Evolutionary conservation across 1,284 basidiomycete species (phyloP).

Genomic region (Fistulina hepatica): DNA sequence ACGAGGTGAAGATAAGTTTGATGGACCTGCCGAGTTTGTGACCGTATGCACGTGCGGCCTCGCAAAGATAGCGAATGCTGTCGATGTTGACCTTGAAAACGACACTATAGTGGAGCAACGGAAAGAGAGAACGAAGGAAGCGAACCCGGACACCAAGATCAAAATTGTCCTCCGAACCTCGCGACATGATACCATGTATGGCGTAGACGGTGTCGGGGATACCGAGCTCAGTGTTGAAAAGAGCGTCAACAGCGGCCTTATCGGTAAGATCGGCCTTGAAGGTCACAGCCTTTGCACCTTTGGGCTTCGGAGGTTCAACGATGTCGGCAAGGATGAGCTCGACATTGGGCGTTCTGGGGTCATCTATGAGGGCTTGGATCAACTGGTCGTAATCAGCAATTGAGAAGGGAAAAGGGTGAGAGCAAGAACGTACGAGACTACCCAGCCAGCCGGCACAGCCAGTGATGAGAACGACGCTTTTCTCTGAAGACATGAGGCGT

Average conservation of each 20-base stretch:
- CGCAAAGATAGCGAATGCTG: constrained; percentile 42
- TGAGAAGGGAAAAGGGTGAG: not conserved
- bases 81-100: constrained; percentile 45
- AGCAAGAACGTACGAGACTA: constrained; percentile 24
- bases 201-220: constrained; percentile 42
- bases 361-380: constrained; percentile 24
- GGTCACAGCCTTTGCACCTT: constrained; percentile 26
- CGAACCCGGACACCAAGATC: constrained; percentile 41
- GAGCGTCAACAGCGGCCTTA: constrained; percentile 25
- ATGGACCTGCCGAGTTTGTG: constrained; percentile 24
- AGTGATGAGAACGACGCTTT: constrained; percentile 42
- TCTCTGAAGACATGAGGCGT: constrained; percentile 8
- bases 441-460: constrained; percentile 45
- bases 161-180: constrained; percentile 54
- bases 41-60: constrained; percentile 33
- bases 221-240: constrained; percentile 32
- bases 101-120: not conserved
- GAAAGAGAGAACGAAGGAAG: not conserved
- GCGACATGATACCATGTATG: constrained; percentile 60
- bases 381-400: constrained; percentile 21
- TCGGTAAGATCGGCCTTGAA: constrained; percentile 44
- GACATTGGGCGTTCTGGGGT: constrained; percentile 28
- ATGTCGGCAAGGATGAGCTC: constrained; percentile 48
- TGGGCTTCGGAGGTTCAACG: constrained; percentile 34
- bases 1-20: constrained; percentile 52